Evolutionary conservation across 176 grass and related monocot species (phyloP).

Genomic region (Oryza officinalis): DNA sequence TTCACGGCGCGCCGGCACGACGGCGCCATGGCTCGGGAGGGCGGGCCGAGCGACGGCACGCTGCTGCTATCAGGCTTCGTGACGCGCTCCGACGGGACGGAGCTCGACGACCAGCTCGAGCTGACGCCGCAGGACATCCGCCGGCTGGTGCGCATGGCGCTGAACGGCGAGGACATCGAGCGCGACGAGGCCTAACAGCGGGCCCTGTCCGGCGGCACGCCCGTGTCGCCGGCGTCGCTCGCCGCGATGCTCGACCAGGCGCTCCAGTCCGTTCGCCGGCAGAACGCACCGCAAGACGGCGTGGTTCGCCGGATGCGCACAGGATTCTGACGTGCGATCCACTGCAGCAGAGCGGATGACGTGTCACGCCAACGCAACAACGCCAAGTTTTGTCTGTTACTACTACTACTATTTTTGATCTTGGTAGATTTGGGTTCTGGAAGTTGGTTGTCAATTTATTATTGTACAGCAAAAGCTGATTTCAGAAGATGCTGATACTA

Average conservation of each 20-base stretch:
- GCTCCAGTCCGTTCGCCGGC: neutral
- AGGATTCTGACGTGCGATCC: neutral
- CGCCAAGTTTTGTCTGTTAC: too few species aligned
- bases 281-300: neutral
- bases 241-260: slow-evolving; percentile 21
- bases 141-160: neutral
- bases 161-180: neutral
- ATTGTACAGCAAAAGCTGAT: too few species aligned
- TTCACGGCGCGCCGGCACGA: slow-evolving; percentile 19
- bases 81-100: slow-evolving; percentile 8
- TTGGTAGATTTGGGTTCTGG: too few species aligned
- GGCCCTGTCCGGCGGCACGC: neutral
- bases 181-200: slow-evolving; percentile 27
- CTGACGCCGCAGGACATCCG: slow-evolving; percentile 1
- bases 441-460: too few species aligned
- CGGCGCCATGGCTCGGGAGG: neutral
- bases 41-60: neutral
- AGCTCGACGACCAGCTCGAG: slow-evolving; percentile 12
- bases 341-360: neutral
- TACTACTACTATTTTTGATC: too few species aligned
- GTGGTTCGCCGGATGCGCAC: neutral
- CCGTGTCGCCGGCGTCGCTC: neutral
- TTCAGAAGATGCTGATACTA: too few species aligned
- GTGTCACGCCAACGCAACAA: too few species aligned
- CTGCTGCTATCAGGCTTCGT: slow-evolving; percentile 2